phyloP scores from a whole-genome alignment of 306 rosid species.

The Herpetospermum pedunculosum region DNA sequence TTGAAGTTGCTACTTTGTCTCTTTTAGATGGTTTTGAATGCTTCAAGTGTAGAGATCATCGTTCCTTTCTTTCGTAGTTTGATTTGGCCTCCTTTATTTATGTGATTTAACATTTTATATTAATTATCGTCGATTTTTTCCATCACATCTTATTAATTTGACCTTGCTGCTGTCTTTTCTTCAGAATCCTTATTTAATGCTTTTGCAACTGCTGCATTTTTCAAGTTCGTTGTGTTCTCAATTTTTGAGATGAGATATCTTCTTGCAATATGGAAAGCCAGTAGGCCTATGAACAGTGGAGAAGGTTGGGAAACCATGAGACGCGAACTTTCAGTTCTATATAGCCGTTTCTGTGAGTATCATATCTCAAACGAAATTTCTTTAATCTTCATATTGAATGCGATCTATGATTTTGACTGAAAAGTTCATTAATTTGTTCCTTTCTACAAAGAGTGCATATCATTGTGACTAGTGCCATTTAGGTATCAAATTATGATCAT shows the following conservation, averaged over 20 bases:
- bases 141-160: constrained; percentile 7
- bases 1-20: not conserved
- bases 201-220: constrained; percentile 97
- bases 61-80: not conserved
- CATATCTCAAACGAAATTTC: not conserved
- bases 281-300: constrained; percentile 73
- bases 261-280: constrained; percentile 99
- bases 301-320: constrained; percentile 99
- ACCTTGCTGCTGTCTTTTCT: constrained; percentile 17
- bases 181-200: constrained; percentile 94
- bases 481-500: not conserved
- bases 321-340: constrained; percentile 92
- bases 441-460: not conserved
- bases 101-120: not conserved
- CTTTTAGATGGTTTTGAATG: not conserved
- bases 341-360: constrained; percentile 94
- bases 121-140: not conserved
- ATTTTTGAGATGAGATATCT: constrained; percentile 99
- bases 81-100: not conserved
- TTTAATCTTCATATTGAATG: not conserved
- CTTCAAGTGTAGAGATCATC: not conserved
- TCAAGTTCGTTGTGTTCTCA: constrained; percentile 95
- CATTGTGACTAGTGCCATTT: not conserved
- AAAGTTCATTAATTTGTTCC: not conserved
- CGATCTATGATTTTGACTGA: not conserved